A percentile compares a stretch with the other conserved stretches of the same genome.
Evolutionary conservation across 495 filamentous ascomycete species (phyloP).

Genomic region (Penicillium goetzii): DNA sequence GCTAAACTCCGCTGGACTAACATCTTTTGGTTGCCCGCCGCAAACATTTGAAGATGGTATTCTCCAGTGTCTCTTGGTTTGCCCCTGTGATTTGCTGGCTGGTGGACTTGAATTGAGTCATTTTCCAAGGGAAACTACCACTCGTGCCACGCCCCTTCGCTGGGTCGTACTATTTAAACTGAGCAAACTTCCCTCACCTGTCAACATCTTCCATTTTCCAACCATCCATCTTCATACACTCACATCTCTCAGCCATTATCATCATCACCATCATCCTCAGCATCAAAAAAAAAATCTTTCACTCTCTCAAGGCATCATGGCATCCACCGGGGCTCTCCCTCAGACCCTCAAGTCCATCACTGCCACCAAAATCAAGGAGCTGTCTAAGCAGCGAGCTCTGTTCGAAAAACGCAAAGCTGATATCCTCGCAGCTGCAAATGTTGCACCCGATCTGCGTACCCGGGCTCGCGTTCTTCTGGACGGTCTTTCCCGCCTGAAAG

Average conservation of each 20-base stretch:
- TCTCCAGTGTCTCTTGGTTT: background rate
- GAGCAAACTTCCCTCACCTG: background rate
- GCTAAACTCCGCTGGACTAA: background rate
- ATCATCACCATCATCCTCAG: background rate
- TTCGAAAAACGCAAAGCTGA: conserved; percentile 51
- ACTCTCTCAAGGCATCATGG: conserved; percentile 25
- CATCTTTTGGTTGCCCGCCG: background rate
- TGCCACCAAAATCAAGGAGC: conserved; percentile 62
- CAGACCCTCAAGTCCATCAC: conserved; percentile 69
- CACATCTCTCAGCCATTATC: background rate
- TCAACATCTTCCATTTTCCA: background rate
- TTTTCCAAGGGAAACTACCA: background rate
- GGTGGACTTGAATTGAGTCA: background rate
- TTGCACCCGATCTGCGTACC: conserved; percentile 32
- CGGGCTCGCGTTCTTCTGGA: conserved; percentile 41
- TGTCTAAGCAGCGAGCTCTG: conserved; percentile 59
- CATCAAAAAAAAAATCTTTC: too few relatives aligned
- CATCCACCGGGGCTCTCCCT: conserved; percentile 50
- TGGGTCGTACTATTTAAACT: background rate
- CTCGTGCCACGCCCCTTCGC: background rate
- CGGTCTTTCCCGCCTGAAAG: conserved; percentile 45
- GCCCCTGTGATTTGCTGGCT: background rate
- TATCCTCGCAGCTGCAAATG: conserved; percentile 35
- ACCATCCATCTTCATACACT: background rate
- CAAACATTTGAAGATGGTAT: background rate